These are phyloP conservation scores for Mikania micrantha DNA, from an alignment of 129 eudicot genomes.

Conservation along the genomic window DNA sequence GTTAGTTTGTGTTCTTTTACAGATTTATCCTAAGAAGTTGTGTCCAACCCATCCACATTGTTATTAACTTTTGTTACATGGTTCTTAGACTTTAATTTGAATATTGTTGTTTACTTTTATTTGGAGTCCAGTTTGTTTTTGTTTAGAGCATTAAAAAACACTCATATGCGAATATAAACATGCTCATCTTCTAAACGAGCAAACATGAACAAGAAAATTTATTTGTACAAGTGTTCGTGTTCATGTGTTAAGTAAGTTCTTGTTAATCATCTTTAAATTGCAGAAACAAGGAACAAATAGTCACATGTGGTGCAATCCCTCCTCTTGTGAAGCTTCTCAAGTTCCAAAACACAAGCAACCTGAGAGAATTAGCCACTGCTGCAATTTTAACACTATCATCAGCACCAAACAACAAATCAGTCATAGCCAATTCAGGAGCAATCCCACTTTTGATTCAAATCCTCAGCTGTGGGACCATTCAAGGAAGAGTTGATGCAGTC, in stretches of 20 bases:
- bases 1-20: no score
- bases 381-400: slow-evolving; percentile 69
- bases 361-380: slow-evolving; percentile 73
- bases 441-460: slow-evolving; percentile 51
- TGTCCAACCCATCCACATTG: no score
- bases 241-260: neutral
- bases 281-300: slow-evolving; percentile 81
- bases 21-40: no score
- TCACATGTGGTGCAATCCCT: slow-evolving; percentile 63
- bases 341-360: slow-evolving; percentile 26
- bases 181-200: no score
- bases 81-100: no score
- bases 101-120: no score
- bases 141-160: no score
- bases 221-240: no score
- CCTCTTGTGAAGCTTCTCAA: slow-evolving; percentile 64
- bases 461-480: slow-evolving; percentile 56
- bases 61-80: no score
- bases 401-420: slow-evolving; percentile 53
- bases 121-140: no score
- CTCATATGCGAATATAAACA: no score
- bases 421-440: slow-evolving; percentile 56
- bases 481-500: slow-evolving; percentile 71
- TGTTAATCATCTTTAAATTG: neutral
- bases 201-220: no score